Conservation (phyloP, 805 yeast species). For the Kodamaea neixiangensis region DNA sequence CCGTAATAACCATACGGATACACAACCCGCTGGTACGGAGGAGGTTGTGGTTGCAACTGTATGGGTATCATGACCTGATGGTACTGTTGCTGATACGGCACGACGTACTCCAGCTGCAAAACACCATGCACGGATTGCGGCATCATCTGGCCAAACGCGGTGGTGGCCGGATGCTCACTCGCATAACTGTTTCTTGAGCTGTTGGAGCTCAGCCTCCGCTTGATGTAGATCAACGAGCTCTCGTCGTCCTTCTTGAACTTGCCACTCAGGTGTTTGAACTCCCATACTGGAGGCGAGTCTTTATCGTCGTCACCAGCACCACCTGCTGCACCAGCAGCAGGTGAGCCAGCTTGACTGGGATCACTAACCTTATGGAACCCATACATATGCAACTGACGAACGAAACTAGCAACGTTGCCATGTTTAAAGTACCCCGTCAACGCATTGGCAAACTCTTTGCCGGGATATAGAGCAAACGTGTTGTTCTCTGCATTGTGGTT, state of each 20-base stretch:
- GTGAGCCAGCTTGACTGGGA: constrained; percentile 21
- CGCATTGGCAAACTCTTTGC: constrained; percentile 59
- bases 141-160: constrained; percentile 1
- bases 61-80: constrained; percentile 6
- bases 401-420: constrained; percentile 91
- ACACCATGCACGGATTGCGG: neutral
- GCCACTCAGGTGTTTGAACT: constrained; percentile 55
- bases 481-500: constrained; percentile 45
- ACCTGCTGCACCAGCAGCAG: constrained; percentile 7
- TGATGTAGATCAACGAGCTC: constrained; percentile 44
- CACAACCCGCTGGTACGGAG: constrained; percentile 5
- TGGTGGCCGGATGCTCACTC: constrained; percentile 6
- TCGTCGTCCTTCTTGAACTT: constrained; percentile 52
- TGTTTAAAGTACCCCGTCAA: constrained; percentile 84
- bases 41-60: constrained; percentile 6
- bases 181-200: constrained; percentile 19
- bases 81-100: constrained; percentile 1
- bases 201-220: constrained; percentile 48
- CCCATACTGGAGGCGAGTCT: constrained; percentile 48
- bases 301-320: constrained; percentile 15
- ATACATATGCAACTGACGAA: constrained; percentile 93
- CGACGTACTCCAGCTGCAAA: neutral
- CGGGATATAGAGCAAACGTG: constrained; percentile 66
- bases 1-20: neutral
- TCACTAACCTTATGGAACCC: constrained; percentile 86